Conservation (phyloP, 176 grass and related monocot species). For the Cenchrus americanus region DNA sequence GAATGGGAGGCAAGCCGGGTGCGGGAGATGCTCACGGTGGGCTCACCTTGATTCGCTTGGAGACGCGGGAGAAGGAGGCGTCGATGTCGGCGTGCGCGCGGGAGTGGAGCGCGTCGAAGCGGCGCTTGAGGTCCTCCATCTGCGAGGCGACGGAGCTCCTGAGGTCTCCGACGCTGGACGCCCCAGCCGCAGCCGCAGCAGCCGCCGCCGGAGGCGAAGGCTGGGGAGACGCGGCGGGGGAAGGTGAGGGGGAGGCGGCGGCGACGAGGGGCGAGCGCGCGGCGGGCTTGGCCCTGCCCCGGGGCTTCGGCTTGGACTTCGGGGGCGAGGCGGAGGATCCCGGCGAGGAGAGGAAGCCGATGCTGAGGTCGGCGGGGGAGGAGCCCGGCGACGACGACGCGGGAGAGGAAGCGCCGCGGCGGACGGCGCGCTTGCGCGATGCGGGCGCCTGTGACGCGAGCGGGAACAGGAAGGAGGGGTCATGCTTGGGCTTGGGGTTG, state of each 20-base stretch:
- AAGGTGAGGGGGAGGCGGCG: neutral
- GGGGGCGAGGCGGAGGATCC: slow-evolving; percentile 31
- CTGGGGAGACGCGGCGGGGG: slow-evolving; percentile 19
- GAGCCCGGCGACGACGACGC: slow-evolving; percentile 21
- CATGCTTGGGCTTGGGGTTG: slow-evolving; percentile 34
- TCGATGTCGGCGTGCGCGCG: slow-evolving; percentile 49
- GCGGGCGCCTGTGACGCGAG: slow-evolving; percentile 7
- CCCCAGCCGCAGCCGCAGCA: neutral
- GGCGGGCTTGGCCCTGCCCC: slow-evolving; percentile 15
- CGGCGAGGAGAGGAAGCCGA: slow-evolving; percentile 35
- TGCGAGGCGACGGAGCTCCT: slow-evolving; percentile 33
- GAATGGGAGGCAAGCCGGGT: neutral
- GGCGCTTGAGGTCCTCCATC: slow-evolving; percentile 49
- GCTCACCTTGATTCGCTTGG: slow-evolving; percentile 53
- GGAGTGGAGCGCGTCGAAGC: slow-evolving; percentile 52
- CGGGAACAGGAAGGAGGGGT: slow-evolving; percentile 36
- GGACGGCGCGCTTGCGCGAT: neutral
- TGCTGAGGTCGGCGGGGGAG: neutral
- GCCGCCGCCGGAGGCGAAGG: neutral
- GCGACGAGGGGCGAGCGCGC: slow-evolving; percentile 25
- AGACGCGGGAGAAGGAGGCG: slow-evolving; percentile 36
- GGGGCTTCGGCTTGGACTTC: slow-evolving; percentile 20
- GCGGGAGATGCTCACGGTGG: neutral
- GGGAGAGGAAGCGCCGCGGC: neutral
- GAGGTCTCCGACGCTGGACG: slow-evolving; percentile 43